Evolutionary conservation across 208 protist genomes (phyloP).

Genomic region (Blastocrithidia nonstop): DNA sequence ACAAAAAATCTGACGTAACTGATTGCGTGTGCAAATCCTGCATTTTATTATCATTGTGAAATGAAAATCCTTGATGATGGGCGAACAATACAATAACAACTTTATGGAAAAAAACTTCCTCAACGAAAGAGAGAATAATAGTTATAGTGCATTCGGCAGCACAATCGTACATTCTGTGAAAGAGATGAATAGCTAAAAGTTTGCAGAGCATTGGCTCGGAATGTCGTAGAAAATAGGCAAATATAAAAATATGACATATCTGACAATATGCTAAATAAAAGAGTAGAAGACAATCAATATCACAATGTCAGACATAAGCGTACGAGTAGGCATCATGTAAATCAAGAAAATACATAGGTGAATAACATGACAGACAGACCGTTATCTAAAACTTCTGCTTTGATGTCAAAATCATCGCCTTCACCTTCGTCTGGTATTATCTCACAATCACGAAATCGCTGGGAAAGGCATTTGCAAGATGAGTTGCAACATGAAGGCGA

Average conservation of each 20-base stretch:
- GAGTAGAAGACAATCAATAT: not conserved
- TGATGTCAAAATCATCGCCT: not conserved
- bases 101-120: no score
- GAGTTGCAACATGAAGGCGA: slow-evolving; percentile 47
- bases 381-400: not conserved
- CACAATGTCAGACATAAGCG: not conserved
- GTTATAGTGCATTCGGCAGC: no score
- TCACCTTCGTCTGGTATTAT: slow-evolving; percentile 32
- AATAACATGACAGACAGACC: not conserved
- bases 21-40: no score
- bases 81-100: no score
- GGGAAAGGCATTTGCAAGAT: slow-evolving; percentile 33
- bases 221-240: no score
- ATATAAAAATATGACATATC: not conserved
- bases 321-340: not conserved
- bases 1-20: no score
- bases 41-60: no score
- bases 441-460: slow-evolving; percentile 33
- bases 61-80: no score
- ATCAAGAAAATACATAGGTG: not conserved
- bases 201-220: no score
- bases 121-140: no score
- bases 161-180: no score
- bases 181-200: no score
- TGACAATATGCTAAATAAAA: not conserved